Conservation (phyloP, 768 basidiomycete genomes). For the Lactarius tabidus region DNA sequence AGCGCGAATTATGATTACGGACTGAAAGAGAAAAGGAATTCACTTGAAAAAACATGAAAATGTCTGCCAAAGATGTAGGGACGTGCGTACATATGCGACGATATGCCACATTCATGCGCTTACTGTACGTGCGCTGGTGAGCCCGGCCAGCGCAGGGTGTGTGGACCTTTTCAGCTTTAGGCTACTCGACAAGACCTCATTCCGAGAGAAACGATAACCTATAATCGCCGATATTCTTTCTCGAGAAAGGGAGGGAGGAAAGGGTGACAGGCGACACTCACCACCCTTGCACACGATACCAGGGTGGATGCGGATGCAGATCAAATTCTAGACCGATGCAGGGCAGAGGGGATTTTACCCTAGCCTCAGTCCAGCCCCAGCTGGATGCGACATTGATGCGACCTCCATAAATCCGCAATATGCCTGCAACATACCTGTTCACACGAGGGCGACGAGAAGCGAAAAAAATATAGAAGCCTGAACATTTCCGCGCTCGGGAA, state of each 20-base stretch:
- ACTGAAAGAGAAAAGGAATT: not conserved
- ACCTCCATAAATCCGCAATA: not conserved
- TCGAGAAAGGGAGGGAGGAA: not conserved
- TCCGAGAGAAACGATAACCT: not conserved
- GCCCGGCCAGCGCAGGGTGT: not conserved
- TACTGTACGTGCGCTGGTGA: not conserved
- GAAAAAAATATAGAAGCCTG: not conserved
- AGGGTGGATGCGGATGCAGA: not conserved
- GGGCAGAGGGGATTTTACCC: not conserved
- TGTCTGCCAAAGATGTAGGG: not conserved
- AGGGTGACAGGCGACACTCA: not conserved
- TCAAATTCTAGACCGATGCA: not conserved
- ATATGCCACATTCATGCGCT: not conserved
- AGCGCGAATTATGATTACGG: not conserved
- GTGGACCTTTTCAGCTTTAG: not conserved
- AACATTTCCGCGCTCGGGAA: too few species aligned
- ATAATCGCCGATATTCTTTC: not conserved
- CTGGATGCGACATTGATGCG: not conserved
- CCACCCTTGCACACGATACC: not conserved
- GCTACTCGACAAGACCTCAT: not conserved
- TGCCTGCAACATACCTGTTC: not conserved
- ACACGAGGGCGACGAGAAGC: not conserved
- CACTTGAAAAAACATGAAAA: not conserved
- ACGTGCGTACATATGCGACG: not conserved
- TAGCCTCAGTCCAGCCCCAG: not conserved